A percentile compares a stretch with the other conserved stretches of the same genome.
These are phyloP conservation scores for Sporothrix brasiliensis DNA, from an alignment of 2,329 filamentous ascomycete genomes.

Conservation along the genomic window DNA sequence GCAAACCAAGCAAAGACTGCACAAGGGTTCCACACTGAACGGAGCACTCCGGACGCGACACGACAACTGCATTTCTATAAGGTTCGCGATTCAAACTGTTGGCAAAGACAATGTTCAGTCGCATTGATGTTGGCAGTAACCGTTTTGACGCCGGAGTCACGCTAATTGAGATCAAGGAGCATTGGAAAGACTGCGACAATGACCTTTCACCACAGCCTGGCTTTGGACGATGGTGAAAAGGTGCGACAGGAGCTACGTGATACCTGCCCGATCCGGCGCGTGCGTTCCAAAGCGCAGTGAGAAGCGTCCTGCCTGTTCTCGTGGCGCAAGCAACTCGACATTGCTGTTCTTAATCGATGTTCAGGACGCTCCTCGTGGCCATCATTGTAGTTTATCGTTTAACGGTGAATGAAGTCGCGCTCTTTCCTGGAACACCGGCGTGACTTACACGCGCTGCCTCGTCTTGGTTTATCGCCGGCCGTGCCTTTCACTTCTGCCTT, in stretches of 20 bases:
- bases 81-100: too few species aligned
- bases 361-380: not conserved
- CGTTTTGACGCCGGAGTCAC: not conserved
- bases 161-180: not conserved
- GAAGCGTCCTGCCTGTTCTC: not conserved
- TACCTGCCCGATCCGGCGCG: conserved; percentile 14
- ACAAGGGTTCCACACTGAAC: not conserved
- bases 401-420: too few species aligned
- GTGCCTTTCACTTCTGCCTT: not conserved
- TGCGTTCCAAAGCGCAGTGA: not conserved
- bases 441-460: not conserved
- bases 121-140: too few species aligned
- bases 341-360: not conserved
- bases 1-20: conserved; percentile 4
- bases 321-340: not conserved
- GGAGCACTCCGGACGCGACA: conserved; percentile 16
- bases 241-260: conserved; percentile 15
- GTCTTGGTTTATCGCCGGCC: not conserved
- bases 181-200: not conserved
- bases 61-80: not conserved
- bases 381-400: not conserved
- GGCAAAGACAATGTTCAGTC: too few species aligned
- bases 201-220: not conserved
- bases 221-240: not conserved
- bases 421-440: too few species aligned